A percentile compares a stretch with the other conserved stretches of the same genome.
phyloP scores from a whole-genome alignment of 257 asterid genomes.

The Striga asiatica region DNA sequence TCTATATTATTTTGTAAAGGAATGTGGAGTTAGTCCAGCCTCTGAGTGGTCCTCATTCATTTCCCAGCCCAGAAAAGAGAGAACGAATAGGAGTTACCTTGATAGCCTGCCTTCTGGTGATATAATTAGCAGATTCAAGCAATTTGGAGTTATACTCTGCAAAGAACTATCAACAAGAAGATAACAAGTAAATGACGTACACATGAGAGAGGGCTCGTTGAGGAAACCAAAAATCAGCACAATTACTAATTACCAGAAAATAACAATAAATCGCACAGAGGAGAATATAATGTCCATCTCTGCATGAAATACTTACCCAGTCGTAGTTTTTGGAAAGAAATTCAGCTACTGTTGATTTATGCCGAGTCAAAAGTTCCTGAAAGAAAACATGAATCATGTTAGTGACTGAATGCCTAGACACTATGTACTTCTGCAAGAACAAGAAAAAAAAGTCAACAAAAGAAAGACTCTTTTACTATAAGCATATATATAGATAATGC shows the following conservation, averaged over 20 bases:
- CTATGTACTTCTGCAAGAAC: background rate
- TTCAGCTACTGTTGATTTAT: slow-evolving; percentile 89
- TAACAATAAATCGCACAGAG: background rate
- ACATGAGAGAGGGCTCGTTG: background rate
- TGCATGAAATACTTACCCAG: slow-evolving; percentile 49
- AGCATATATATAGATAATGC: background rate
- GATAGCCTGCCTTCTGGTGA: slow-evolving; percentile 85
- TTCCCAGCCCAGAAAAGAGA: slow-evolving; percentile 9
- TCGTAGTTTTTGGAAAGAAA: slow-evolving; percentile 86
- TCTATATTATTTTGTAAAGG: too few species aligned
- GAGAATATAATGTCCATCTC: background rate
- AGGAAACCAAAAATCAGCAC: background rate
- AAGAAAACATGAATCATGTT: slow-evolving; percentile 25
- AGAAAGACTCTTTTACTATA: slow-evolving; percentile 1
- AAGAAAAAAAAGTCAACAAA: background rate
- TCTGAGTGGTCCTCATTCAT: background rate
- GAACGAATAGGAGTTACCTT: slow-evolving; percentile 38
- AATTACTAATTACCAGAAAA: background rate
- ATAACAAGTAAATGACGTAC: slow-evolving; percentile 5
- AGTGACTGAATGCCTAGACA: slow-evolving; percentile 10
- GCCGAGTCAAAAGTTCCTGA: slow-evolving; percentile 95
- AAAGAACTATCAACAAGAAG: slow-evolving; percentile 41
- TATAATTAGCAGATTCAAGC: slow-evolving; percentile 71
- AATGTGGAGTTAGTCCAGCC: background rate
- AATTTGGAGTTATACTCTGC: slow-evolving; percentile 77